Evolutionary conservation across 2,329 filamentous ascomycete species (phyloP).

Genomic region (Exserohilum rostratum): DNA sequence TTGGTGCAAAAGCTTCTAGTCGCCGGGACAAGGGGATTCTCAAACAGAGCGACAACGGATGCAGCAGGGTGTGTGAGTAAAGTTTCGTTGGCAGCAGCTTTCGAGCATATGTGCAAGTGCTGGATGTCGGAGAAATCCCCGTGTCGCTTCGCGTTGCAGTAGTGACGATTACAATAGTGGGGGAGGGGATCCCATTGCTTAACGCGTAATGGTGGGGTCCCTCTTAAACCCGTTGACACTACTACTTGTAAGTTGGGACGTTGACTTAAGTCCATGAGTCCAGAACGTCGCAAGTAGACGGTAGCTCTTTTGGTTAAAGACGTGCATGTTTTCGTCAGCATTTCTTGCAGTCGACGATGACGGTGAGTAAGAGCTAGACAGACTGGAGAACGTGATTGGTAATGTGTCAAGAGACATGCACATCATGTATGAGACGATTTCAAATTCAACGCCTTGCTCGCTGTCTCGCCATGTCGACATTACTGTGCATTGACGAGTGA

Average conservation of each 20-base stretch:
- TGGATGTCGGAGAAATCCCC: background rate
- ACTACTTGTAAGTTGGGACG: background rate
- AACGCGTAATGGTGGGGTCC: slow-evolving; percentile 4
- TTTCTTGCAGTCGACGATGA: background rate
- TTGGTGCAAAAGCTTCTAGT: too few species aligned
- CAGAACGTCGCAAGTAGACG: background rate
- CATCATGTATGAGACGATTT: background rate
- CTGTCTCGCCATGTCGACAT: background rate
- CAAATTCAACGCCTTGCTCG: background rate
- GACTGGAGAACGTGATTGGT: background rate
- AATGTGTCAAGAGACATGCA: background rate
- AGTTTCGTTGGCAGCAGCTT: background rate
- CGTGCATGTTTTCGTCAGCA: background rate
- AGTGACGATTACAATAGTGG: background rate
- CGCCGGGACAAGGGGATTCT: background rate
- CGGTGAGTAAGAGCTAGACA: background rate
- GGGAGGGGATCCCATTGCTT: background rate
- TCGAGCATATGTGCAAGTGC: background rate
- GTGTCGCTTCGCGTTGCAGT: background rate
- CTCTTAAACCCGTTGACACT: background rate
- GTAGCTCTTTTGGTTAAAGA: background rate
- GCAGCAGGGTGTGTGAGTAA: background rate
- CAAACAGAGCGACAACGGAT: too few species aligned
- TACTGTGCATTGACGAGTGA: background rate
- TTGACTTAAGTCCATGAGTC: background rate